These are phyloP conservation scores for Obba rivulosa DNA, from an alignment of 768 basidiomycete species.

Conservation along the genomic window DNA sequence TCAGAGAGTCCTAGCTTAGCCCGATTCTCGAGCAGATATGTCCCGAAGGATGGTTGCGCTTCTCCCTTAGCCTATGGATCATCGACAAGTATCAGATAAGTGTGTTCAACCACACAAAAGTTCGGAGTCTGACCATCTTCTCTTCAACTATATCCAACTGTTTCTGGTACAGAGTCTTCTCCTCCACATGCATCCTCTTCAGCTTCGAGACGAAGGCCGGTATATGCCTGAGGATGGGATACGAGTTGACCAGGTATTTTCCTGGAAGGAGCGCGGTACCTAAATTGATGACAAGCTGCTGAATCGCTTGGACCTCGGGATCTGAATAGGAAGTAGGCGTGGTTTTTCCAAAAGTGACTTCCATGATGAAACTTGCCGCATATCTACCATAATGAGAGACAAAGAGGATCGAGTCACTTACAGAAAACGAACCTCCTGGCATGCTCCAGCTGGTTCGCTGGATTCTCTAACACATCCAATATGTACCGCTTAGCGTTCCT, in stretches of 20 bases:
- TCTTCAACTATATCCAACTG: too few relatives aligned
- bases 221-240: slow-evolving; percentile 34
- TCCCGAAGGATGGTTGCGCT: slow-evolving; percentile 29
- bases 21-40: slow-evolving; percentile 32
- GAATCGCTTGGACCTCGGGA: slow-evolving; percentile 29
- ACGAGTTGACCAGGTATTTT: slow-evolving; percentile 29
- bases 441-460: slow-evolving; percentile 29
- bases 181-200: slow-evolving; percentile 43
- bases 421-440: slow-evolving; percentile 22
- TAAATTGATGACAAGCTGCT: slow-evolving; percentile 30
- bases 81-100: too few relatives aligned
- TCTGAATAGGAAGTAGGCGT: slow-evolving; percentile 33
- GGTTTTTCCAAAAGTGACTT: slow-evolving; percentile 35
- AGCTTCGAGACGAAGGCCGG: slow-evolving; percentile 61
- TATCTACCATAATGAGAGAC: too few relatives aligned
- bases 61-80: slow-evolving; percentile 22
- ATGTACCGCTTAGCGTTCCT: slow-evolving; percentile 28
- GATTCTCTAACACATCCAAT: slow-evolving; percentile 30
- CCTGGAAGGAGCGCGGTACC: slow-evolving; percentile 32
- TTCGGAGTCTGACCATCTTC: too few relatives aligned
- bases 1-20: slow-evolving; percentile 25
- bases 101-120: too few relatives aligned
- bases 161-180: slow-evolving; percentile 27
- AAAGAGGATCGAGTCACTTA: too few relatives aligned
- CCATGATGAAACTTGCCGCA: slow-evolving; percentile 34